phyloP scores from a whole-genome alignment of 202 grass and related monocot species.

The Eragrostis tef region DNA sequence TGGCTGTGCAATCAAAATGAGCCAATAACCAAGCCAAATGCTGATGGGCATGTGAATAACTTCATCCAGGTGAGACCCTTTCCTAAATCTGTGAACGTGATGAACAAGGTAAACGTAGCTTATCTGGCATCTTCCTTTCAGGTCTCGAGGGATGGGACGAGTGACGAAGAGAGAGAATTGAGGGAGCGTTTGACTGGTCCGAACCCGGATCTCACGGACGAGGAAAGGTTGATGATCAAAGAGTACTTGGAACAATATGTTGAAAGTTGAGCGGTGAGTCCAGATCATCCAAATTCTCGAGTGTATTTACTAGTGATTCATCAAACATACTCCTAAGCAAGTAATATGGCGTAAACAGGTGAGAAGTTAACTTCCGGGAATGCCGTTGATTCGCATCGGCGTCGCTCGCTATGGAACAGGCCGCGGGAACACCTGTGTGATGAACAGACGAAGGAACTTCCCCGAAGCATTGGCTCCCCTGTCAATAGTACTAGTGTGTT shows the following conservation, averaged over 20 bases:
- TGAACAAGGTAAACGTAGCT: not conserved
- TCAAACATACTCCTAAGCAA: not conserved
- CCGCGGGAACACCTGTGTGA: not conserved
- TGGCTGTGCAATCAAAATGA: constrained; percentile 76
- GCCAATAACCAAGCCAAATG: constrained; percentile 62
- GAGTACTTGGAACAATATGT: constrained; percentile 68
- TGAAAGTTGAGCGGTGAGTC: constrained; percentile 42
- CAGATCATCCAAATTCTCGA: not conserved
- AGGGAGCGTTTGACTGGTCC: constrained; percentile 57
- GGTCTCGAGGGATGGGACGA: constrained; percentile 58
- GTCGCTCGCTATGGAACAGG: not conserved
- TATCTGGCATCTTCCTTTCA: constrained; percentile 40
- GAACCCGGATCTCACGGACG: constrained; percentile 59
- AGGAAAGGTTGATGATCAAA: constrained; percentile 75
- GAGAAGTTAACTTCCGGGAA: not conserved
- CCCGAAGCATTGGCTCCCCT: constrained; percentile 5
- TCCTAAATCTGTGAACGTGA: not conserved
- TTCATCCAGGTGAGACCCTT: constrained; percentile 66
- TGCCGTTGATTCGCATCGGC: not conserved
- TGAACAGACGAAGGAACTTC: constrained; percentile 6
- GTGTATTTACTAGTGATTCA: not conserved
- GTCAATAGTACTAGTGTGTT: constrained; percentile 33
- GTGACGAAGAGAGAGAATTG: constrained; percentile 58
- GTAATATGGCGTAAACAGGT: not conserved
- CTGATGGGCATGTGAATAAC: constrained; percentile 91